Conservation (phyloP, 2,329 filamentous ascomycete genomes). For the Aspergillus viridinutans region DNA sequence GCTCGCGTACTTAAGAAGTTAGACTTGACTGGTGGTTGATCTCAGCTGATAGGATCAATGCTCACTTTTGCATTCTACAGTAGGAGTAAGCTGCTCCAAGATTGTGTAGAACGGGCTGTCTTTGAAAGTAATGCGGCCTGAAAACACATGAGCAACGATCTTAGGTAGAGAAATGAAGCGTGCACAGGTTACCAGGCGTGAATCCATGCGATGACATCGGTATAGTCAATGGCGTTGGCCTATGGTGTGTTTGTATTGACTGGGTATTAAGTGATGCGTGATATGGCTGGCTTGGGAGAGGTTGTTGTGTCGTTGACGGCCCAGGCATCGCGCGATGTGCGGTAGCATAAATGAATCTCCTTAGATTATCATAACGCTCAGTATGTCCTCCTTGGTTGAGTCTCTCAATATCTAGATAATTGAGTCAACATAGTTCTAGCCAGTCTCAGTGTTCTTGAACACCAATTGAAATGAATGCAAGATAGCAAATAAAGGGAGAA, state of each 20-base stretch:
- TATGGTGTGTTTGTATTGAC: constrained; percentile 23
- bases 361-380: constrained; percentile 30
- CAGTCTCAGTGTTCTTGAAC: neutral
- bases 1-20: constrained; percentile 50
- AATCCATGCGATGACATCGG: constrained; percentile 29
- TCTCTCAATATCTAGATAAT: constrained; percentile 24
- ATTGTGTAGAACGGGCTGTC: constrained; percentile 82
- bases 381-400: constrained; percentile 18
- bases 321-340: constrained; percentile 25
- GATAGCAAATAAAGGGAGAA: constrained; percentile 22
- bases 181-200: constrained; percentile 22
- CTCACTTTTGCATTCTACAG: constrained; percentile 70
- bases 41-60: constrained; percentile 6
- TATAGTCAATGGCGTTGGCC: constrained; percentile 22
- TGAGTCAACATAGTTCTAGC: neutral
- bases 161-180: neutral
- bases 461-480: neutral
- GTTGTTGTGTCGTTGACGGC: constrained; percentile 21
- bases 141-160: constrained; percentile 29
- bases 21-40: constrained; percentile 2
- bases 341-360: constrained; percentile 28
- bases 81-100: constrained; percentile 58
- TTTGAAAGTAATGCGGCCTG: constrained; percentile 57
- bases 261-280: constrained; percentile 22
- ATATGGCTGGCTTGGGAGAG: constrained; percentile 21